phyloP scores from a whole-genome alignment of 768 basidiomycete genomes.

The Suillus variegatus region DNA sequence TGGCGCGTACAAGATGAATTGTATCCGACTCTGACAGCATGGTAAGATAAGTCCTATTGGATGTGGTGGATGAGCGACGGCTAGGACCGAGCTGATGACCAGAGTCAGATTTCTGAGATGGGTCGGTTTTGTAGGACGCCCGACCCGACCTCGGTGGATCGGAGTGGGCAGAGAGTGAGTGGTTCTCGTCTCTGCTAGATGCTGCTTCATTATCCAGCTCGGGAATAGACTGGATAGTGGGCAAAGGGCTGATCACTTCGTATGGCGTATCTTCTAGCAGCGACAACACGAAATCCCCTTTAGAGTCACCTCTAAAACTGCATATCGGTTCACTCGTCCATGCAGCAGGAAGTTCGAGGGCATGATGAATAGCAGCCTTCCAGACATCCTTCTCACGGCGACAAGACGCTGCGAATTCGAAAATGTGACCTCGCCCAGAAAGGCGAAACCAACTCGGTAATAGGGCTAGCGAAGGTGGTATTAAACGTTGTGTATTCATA shows the following conservation, averaged over 20 bases:
- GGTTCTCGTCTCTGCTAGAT: background rate
- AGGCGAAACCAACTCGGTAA: conserved; percentile 84
- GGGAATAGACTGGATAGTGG: conserved; percentile 61
- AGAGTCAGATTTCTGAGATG: conserved; percentile 18
- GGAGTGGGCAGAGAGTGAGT: background rate
- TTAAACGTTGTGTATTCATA: background rate
- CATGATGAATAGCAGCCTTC: conserved; percentile 66
- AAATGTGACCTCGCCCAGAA: conserved; percentile 64
- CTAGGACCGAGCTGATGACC: conserved; percentile 30
- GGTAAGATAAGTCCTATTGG: conserved; percentile 61
- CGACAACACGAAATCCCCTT: conserved; percentile 39
- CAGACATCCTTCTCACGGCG: conserved; percentile 85
- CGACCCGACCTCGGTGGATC: conserved; percentile 12
- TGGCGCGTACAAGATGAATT: conserved; percentile 67
- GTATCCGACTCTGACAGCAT: conserved; percentile 49
- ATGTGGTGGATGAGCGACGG: conserved; percentile 65
- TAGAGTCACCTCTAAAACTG: conserved; percentile 54
- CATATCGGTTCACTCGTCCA: conserved; percentile 67
- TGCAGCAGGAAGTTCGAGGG: conserved; percentile 37
- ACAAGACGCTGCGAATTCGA: conserved; percentile 88
- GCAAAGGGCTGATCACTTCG: conserved; percentile 42
- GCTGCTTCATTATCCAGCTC: conserved; percentile 36
- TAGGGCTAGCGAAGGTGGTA: conserved; percentile 48
- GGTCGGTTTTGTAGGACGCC: conserved; percentile 24
- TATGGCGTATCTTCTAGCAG: conserved; percentile 39